These are phyloP conservation scores for Pyropia yezoensis DNA, from an alignment of 23 red algal genomes.

Conservation along the genomic window DNA sequence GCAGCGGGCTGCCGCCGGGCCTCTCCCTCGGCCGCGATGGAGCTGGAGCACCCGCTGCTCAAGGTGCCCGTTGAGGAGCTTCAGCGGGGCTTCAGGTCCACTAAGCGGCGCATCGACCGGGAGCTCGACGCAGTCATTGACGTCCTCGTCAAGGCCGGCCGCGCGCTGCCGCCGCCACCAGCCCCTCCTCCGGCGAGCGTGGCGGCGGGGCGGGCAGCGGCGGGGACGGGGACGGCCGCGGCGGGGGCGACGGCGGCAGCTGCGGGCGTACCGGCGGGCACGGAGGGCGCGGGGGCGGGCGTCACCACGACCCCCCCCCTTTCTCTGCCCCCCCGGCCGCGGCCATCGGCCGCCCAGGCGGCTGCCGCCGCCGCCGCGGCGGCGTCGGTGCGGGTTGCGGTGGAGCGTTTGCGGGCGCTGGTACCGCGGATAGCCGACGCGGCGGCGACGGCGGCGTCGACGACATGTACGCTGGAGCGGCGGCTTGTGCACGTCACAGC, in stretches of 20 bases:
- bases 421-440: background rate
- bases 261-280: slow-evolving; percentile 16
- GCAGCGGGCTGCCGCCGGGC: too few species aligned
- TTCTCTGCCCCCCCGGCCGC: too few species aligned
- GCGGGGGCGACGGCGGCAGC: slow-evolving; percentile 17
- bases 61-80: slow-evolving; percentile 70
- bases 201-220: too few species aligned
- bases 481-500: background rate
- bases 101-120: slow-evolving; percentile 58
- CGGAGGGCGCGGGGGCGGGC: slow-evolving; percentile 18
- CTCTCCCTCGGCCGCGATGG: background rate
- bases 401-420: background rate
- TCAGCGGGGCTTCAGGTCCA: slow-evolving; percentile 39
- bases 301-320: background rate
- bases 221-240: background rate
- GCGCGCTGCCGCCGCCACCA: background rate
- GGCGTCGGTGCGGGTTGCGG: too few species aligned
- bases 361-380: too few species aligned
- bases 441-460: background rate
- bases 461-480: background rate
- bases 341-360: too few species aligned
- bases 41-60: slow-evolving; percentile 82
- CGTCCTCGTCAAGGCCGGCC: slow-evolving; percentile 16
- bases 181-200: background rate
- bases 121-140: slow-evolving; percentile 44